phyloP scores from a whole-genome alignment of 1,139 yeast species.

The Geotrichum siamense region DNA sequence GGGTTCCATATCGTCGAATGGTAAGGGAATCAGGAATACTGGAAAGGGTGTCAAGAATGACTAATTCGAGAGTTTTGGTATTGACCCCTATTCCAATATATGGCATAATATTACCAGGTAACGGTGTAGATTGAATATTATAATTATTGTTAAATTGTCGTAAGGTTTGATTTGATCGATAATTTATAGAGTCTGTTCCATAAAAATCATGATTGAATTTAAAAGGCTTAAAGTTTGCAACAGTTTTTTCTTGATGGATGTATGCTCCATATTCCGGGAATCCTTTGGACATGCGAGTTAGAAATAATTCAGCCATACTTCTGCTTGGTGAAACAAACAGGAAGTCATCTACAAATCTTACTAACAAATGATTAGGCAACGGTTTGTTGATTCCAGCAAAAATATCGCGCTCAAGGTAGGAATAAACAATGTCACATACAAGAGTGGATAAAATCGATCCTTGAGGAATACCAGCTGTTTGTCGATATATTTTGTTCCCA shows the following conservation, averaged over 20 bases:
- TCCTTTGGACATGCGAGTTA: slow-evolving; percentile 32
- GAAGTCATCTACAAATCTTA: slow-evolving; percentile 84
- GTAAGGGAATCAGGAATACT: not conserved
- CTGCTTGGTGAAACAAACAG: slow-evolving; percentile 49
- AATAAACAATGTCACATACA: slow-evolving; percentile 70
- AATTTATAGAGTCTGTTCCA: not conserved
- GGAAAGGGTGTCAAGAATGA: too few species aligned
- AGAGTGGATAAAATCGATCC: slow-evolving; percentile 75
- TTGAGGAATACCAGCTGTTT: slow-evolving; percentile 74
- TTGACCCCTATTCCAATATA: slow-evolving; percentile 17
- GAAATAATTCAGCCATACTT: slow-evolving; percentile 27
- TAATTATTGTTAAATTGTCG: slow-evolving; percentile 1
- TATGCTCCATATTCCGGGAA: slow-evolving; percentile 53
- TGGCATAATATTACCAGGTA: slow-evolving; percentile 10
- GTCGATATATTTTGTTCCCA: slow-evolving; percentile 35
- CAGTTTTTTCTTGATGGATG: slow-evolving; percentile 53
- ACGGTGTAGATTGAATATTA: not conserved
- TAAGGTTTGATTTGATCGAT: not conserved
- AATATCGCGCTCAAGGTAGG: slow-evolving; percentile 47
- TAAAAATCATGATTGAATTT: not conserved
- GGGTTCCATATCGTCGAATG: not conserved
- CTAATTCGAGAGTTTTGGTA: slow-evolving; percentile 15
- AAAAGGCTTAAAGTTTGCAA: slow-evolving; percentile 27
- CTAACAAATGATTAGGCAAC: slow-evolving; percentile 32
- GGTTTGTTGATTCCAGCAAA: slow-evolving; percentile 31